phyloP scores from a whole-genome alignment of 768 basidiomycete genomes.

The Serendipita sp. region DNA sequence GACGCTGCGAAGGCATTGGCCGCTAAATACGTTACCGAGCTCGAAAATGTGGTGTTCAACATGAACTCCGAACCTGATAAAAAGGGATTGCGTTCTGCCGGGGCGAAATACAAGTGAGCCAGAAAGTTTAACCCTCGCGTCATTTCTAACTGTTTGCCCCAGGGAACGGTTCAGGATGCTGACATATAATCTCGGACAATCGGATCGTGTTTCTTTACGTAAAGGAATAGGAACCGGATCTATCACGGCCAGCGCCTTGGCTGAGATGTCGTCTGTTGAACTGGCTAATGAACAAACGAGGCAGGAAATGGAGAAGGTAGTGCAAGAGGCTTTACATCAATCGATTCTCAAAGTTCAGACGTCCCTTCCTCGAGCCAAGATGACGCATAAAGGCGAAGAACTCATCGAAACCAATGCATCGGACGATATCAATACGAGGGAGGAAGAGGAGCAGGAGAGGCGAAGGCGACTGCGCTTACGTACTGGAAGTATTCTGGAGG shows the following conservation, averaged over 20 bases:
- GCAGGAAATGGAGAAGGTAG: constrained; percentile 64
- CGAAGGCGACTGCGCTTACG: constrained; percentile 34
- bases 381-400: constrained; percentile 86
- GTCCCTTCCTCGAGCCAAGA: constrained; percentile 52
- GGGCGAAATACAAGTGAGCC: constrained; percentile 65
- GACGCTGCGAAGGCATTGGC: constrained; percentile 30
- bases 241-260: constrained; percentile 56
- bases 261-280: constrained; percentile 76
- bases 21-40: constrained; percentile 46
- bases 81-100: constrained; percentile 42
- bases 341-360: constrained; percentile 61
- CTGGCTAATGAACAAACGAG: constrained; percentile 77
- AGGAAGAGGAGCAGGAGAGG: constrained; percentile 48
- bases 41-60: constrained; percentile 65
- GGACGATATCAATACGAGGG: constrained; percentile 30
- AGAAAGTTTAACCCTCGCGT: not conserved
- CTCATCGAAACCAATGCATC: constrained; percentile 45
- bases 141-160: not conserved
- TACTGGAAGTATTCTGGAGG: constrained; percentile 19
- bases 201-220: constrained; percentile 65
- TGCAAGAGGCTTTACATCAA: constrained; percentile 69
- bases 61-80: constrained; percentile 67
- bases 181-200: constrained; percentile 72
- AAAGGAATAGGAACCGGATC: constrained; percentile 53
- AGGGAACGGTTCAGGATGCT: constrained; percentile 87